Conservation (phyloP, 768 basidiomycete species). For the Termitomyces sp. region DNA sequence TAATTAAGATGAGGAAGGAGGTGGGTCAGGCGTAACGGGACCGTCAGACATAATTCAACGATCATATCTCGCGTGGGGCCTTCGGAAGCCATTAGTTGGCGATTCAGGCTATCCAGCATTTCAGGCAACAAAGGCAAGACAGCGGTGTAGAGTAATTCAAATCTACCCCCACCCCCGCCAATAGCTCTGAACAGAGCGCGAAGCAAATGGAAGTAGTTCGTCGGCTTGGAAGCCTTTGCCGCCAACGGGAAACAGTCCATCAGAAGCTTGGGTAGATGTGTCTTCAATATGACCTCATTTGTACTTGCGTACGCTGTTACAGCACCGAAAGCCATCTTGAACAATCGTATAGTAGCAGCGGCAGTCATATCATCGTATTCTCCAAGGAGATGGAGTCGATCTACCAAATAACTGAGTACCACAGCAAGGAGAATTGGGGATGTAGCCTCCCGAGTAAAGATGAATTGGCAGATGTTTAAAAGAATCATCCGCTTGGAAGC, state of each 20-base stretch:
- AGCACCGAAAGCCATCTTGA: constrained; percentile 93
- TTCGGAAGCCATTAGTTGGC: constrained; percentile 81
- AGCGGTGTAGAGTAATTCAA: constrained; percentile 93
- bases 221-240: constrained; percentile 84
- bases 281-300: constrained; percentile 92
- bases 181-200: constrained; percentile 91
- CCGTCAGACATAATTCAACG: constrained; percentile 94
- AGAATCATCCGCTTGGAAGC: constrained; percentile 72
- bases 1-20: constrained; percentile 92
- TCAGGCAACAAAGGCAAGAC: constrained; percentile 94
- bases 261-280: constrained; percentile 86
- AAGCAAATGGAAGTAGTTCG: constrained; percentile 89
- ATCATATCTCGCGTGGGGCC: constrained; percentile 86
- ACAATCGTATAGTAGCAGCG: constrained; percentile 81
- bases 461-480: constrained; percentile 77
- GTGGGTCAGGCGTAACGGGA: constrained; percentile 91
- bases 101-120: constrained; percentile 92
- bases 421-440: constrained; percentile 84
- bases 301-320: constrained; percentile 63
- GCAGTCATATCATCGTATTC: constrained; percentile 80
- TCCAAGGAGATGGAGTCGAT: constrained; percentile 75
- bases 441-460: constrained; percentile 73
- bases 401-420: constrained; percentile 80
- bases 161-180: constrained; percentile 86
- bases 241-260: constrained; percentile 96